Percentiles rank a stretch among this genome's conserved stretches.
These are phyloP conservation scores for Pseudogymnoascus sp. DNA, from an alignment of 2,329 filamentous ascomycete genomes.

Conservation along the genomic window DNA sequence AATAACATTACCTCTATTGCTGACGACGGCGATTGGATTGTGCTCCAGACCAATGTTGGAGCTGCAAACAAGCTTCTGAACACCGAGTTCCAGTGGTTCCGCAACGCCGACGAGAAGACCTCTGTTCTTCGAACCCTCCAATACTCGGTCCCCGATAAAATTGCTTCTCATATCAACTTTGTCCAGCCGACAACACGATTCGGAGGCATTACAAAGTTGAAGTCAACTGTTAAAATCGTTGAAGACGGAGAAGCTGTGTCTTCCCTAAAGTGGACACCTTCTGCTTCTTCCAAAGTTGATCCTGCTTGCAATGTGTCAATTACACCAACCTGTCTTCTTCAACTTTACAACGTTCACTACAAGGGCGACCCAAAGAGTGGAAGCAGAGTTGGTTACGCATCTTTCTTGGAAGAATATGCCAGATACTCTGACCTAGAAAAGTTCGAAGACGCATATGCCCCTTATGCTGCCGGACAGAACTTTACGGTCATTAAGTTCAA, in stretches of 20 bases:
- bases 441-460: conserved; percentile 38
- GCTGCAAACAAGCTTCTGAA: conserved; percentile 31
- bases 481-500: conserved; percentile 28
- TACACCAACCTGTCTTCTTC: conserved; percentile 25
- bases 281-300: conserved; percentile 10
- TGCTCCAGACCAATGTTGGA: conserved; percentile 22
- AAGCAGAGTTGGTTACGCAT: conserved; percentile 16
- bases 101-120: conserved; percentile 21
- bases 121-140: conserved; percentile 31
- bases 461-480: conserved; percentile 33
- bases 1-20: conserved; percentile 26
- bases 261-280: conserved; percentile 11
- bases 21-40: conserved; percentile 30
- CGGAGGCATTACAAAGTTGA: conserved; percentile 12
- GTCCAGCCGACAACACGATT: conserved; percentile 36
- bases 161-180: conserved; percentile 31
- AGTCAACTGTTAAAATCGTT: conserved; percentile 12
- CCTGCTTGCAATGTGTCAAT: conserved; percentile 24
- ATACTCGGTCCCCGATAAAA: conserved; percentile 31
- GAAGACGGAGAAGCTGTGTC: conserved; percentile 11
- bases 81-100: conserved; percentile 33
- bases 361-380: conserved; percentile 13
- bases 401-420: conserved; percentile 17
- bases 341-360: conserved; percentile 25
- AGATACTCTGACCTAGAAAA: conserved; percentile 30